Base-by-base conservation (phyloP, 495 filamentous ascomycete genomes). In the Poronia punctata region DNA sequence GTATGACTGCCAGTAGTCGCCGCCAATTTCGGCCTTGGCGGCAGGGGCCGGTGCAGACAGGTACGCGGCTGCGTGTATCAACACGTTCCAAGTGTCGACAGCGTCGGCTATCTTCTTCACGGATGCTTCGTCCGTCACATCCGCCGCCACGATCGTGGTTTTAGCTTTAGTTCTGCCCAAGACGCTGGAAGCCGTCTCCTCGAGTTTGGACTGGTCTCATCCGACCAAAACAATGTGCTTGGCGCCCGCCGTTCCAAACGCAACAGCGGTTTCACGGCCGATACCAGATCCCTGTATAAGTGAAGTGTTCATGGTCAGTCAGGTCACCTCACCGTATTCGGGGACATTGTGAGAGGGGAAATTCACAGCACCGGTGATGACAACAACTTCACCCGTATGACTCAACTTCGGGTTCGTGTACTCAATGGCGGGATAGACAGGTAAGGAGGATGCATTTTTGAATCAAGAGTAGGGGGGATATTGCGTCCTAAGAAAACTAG, bases 331-430 rank as follows among this genome's bases (percentile, higher is more conserved):
- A 38, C n/a, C 17, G 18, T 26, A 19, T 12, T 25, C 51, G 31
- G 29, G 56, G 52, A 9, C n/a, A 14, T n/a, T 5, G n/a, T 7
- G 11, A 34, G 31, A 34, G 16, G 31, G 31, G 14, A 5, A 8
- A 34, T 34, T 16, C 20, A 57, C 59, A 14, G 39, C 71, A n/a
- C 73, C 73, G 5, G 70, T 68, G 14, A 76, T 57, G 32, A 74
- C 48, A 9, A 75, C 54, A n/a, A 40, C 60, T 42, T 70, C 72
- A 7, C 62, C 62, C 3, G 45, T 42, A n/a, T 56, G 46, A 19
- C 54, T 61, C n/a, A 74, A 51, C 39, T 70, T 60, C 0, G 65
- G 55, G 1, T n/a, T n/a, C n/a, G n/a, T n/a, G n/a, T n/a, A n/a
- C n/a, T n/a, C n/a, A n/a, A n/a, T n/a, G n/a, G n/a, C n/a, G n/a